Evolutionary conservation across 164 flowering plant species (phyloP).

Genomic region (Vitis vinifera): ASM3070453v1 NC_081812.1:22940501-22941000

Average conservation of each 20-base stretch:
- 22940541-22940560: not conserved
- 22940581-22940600: constrained; percentile 18
- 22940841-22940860: not conserved
- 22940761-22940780: constrained; percentile 20
- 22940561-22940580: constrained; percentile 6
- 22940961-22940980: constrained; percentile 36
- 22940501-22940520: not conserved
- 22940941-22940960: constrained; percentile 34
- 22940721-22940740: not conserved
- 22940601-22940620: constrained; percentile 23
- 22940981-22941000: constrained; percentile 32
- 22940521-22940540: too few relatives aligned
- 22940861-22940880: not conserved
- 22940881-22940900: constrained; percentile 31
- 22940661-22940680: constrained; percentile 12
- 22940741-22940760: constrained; percentile 5
- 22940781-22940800: constrained; percentile 20
- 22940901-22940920: constrained; percentile 41
- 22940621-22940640: constrained; percentile 17
- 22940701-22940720: constrained; percentile 4
- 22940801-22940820: not conserved
- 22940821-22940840: not conserved
- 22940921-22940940: constrained; percentile 32
- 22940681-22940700: constrained; percentile 6
- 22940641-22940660: constrained; percentile 16